Percentiles rank a stretch among this genome's conserved stretches.
These are phyloP conservation scores for Mycena belliarum DNA, from an alignment of 768 basidiomycete species.

Conservation along the genomic window DNA sequence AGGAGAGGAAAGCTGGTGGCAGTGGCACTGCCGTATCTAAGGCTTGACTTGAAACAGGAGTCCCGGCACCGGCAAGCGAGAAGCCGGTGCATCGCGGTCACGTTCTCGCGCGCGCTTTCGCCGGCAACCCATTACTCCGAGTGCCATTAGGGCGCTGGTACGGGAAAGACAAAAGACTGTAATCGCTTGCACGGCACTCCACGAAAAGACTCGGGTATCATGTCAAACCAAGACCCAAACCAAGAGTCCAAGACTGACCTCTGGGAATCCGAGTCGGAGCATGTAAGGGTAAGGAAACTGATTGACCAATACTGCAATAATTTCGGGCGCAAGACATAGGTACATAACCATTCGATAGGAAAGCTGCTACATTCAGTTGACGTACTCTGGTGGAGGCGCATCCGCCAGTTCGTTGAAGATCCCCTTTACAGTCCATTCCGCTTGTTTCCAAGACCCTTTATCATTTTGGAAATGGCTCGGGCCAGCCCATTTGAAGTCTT, in stretches of 20 bases:
- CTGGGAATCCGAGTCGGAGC: too few species aligned
- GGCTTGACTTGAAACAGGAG: neutral
- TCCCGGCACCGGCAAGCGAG: neutral
- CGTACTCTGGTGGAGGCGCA: slow-evolving; percentile 21
- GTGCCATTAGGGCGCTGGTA: too few species aligned
- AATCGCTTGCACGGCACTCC: too few species aligned
- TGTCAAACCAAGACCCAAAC: too few species aligned
- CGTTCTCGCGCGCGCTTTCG: neutral
- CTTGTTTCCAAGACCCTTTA: neutral
- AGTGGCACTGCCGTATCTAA: neutral
- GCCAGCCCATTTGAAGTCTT: slow-evolving; percentile 3
- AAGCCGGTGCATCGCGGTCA: slow-evolving; percentile 1
- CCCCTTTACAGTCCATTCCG: slow-evolving; percentile 8
- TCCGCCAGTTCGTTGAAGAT: slow-evolving; percentile 10
- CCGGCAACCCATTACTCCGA: neutral
- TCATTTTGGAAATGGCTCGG: neutral
- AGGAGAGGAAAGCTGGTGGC: neutral
- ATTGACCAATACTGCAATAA: too few species aligned
- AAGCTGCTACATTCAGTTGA: neutral
- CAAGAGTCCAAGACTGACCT: too few species aligned
- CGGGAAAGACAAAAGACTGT: too few species aligned
- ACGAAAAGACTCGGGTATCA: too few species aligned
- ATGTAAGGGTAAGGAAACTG: too few species aligned
- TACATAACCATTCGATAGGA: neutral
- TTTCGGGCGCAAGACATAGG: too few species aligned